A percentile compares a stretch with the other conserved stretches of the same genome.
Conservation (phyloP, 352 stramenopile genomes). For the Globisporangium perplexum region DNA sequence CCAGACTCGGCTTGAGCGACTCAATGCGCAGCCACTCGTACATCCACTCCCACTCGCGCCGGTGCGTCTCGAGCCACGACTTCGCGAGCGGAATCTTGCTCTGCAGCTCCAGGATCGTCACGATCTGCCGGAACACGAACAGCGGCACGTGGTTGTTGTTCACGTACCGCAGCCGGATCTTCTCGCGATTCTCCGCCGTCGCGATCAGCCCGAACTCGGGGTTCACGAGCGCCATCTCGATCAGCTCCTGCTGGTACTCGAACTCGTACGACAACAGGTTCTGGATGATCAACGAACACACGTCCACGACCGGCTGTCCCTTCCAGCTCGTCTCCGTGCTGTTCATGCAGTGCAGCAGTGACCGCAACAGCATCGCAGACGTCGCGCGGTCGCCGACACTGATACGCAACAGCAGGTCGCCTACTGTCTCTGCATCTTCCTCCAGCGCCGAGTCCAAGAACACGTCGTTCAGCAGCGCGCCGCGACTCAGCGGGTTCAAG, state of each 20-base stretch:
- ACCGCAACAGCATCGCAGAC: slow-evolving; percentile 55
- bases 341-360: slow-evolving; percentile 72
- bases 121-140: slow-evolving; percentile 80
- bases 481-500: slow-evolving; percentile 53
- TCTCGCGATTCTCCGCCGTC: slow-evolving; percentile 61
- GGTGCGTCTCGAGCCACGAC: slow-evolving; percentile 48
- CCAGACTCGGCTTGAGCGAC: slow-evolving; percentile 72
- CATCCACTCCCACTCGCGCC: slow-evolving; percentile 70
- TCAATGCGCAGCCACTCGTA: slow-evolving; percentile 88
- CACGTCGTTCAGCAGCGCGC: slow-evolving; percentile 64
- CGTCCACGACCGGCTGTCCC: slow-evolving; percentile 75
- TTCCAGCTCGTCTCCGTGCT: slow-evolving; percentile 86
- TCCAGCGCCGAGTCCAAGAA: slow-evolving; percentile 86
- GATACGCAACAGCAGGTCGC: slow-evolving; percentile 66
- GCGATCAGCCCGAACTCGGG: slow-evolving; percentile 65
- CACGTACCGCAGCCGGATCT: slow-evolving; percentile 51
- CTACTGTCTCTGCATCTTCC: slow-evolving; percentile 79
- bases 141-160: slow-evolving; percentile 67
- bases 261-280: slow-evolving; percentile 56
- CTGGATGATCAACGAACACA: slow-evolving; percentile 57
- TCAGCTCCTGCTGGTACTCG: slow-evolving; percentile 53
- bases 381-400: slow-evolving; percentile 55
- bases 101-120: slow-evolving; percentile 62
- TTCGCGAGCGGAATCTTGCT: slow-evolving; percentile 50
- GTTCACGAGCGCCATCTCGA: slow-evolving; percentile 61